These are phyloP conservation scores for Trichoderma arundinaceum DNA, from an alignment of 2,329 filamentous ascomycete species.

Conservation along the genomic window DNA sequence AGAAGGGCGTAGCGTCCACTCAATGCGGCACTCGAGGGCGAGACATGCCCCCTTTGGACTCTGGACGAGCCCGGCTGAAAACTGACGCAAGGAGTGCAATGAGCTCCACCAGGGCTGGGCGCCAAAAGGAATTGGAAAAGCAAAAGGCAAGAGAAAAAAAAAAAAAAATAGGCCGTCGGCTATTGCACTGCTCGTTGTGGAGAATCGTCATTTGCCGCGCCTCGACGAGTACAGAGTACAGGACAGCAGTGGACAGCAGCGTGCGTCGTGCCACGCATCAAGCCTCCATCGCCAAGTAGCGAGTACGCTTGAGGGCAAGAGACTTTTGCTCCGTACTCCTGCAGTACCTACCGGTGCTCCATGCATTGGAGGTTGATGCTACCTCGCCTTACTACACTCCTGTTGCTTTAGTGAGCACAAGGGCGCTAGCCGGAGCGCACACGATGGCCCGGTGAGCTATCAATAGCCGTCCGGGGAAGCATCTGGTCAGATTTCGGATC, in stretches of 20 bases:
- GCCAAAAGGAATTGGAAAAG: constrained; percentile 3
- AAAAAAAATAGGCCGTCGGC: constrained; percentile 18
- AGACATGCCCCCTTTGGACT: constrained; percentile 22
- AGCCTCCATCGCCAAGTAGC: background rate
- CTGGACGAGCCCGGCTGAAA: constrained; percentile 12
- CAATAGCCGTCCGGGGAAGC: constrained; percentile 26
- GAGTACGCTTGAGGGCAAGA: background rate
- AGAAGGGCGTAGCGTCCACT: background rate
- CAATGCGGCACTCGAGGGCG: constrained; percentile 18
- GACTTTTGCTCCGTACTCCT: background rate
- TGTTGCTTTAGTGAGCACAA: background rate
- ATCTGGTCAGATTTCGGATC: background rate
- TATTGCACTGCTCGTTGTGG: constrained; percentile 15
- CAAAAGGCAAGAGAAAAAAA: background rate
- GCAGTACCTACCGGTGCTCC: too few species aligned
- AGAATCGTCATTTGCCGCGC: background rate
- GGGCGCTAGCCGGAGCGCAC: background rate
- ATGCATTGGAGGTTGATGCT: too few species aligned
- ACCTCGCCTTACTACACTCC: too few species aligned
- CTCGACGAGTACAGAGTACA: constrained; percentile 1
- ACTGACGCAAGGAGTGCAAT: constrained; percentile 19
- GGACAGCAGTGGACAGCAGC: background rate
- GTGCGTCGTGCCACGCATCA: background rate
- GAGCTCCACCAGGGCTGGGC: constrained; percentile 21
- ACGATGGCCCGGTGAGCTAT: background rate